These are phyloP conservation scores for Solanum acaule DNA, from an alignment of 257 asterid genomes.

Conservation along the genomic window DNA sequence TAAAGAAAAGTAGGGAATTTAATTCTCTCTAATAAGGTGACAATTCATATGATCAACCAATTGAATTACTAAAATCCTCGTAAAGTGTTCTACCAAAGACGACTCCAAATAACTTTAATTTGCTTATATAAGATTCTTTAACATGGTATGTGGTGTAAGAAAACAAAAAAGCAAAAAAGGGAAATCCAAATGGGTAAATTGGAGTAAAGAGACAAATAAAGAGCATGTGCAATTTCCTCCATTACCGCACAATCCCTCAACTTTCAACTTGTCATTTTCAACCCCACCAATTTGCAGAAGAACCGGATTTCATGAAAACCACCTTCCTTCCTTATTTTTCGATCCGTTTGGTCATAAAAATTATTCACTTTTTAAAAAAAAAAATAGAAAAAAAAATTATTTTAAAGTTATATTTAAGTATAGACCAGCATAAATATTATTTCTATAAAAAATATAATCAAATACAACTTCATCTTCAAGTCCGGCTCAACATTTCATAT, in stretches of 20 bases:
- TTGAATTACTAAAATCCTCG: not conserved
- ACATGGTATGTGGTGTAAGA: not conserved
- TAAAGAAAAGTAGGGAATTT: no score
- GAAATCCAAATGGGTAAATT: not conserved
- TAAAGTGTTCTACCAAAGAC: not conserved
- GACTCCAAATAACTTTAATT: not conserved
- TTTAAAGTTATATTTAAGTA: not conserved
- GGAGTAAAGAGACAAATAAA: conserved; percentile 7
- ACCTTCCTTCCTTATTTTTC: not conserved
- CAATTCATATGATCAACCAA: not conserved
- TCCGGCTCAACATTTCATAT: not conserved
- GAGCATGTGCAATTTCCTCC: conserved; percentile 13
- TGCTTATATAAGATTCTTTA: not conserved
- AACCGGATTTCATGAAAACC: not conserved
- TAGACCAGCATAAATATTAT: not conserved
- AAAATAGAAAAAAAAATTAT: no score
- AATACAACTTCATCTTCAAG: rapidly evolving
- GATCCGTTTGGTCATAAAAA: not conserved
- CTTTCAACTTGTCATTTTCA: not conserved
- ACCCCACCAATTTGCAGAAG: not conserved
- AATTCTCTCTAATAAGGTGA: not conserved
- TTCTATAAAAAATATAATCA: not conserved
- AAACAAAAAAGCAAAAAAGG: conserved; percentile 1
- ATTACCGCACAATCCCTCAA: not conserved
- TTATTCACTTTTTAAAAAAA: not conserved